Conservation (phyloP, 192 early-diverging fungal genomes). For the Coemansia sp. region DNA sequence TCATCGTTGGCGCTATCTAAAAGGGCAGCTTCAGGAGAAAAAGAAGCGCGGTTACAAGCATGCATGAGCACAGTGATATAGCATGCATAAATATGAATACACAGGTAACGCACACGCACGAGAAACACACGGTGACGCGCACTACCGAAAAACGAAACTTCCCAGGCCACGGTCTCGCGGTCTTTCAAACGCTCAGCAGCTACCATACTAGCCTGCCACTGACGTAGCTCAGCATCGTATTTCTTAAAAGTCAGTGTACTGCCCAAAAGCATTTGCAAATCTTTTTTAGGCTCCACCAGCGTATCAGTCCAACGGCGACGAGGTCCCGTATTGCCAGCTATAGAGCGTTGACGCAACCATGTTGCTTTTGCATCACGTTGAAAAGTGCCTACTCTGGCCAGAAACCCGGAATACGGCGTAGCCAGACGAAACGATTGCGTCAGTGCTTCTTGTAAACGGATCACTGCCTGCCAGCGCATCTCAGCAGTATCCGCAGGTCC, state of each 20-base stretch:
- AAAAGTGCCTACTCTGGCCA: constrained; percentile 14
- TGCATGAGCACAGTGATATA: constrained; percentile 22
- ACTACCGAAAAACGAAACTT: constrained; percentile 17
- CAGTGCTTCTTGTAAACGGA: constrained; percentile 4
- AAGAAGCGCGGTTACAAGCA: constrained; percentile 33
- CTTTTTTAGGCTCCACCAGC: neutral
- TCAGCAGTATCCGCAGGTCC: neutral
- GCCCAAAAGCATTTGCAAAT: constrained; percentile 1
- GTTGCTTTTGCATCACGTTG: constrained; percentile 18
- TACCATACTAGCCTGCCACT: constrained; percentile 8
- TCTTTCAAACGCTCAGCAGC: constrained; percentile 13
- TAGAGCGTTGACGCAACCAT: constrained; percentile 8
- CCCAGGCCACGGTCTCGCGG: constrained; percentile 1
- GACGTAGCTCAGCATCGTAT: constrained; percentile 10
- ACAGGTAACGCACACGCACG: constrained; percentile 31
- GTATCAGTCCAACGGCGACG: too few species aligned
- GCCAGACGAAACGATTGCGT: constrained; percentile 7
- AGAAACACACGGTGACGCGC: constrained; percentile 13
- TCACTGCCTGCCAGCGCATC: neutral
- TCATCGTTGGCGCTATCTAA: too few species aligned
- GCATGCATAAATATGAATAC: constrained; percentile 17
- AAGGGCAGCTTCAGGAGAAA: constrained; percentile 26
- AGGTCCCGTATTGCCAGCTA: too few species aligned
- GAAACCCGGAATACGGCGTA: constrained; percentile 10
- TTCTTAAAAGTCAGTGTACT: constrained; percentile 14